These are phyloP conservation scores for Dittrichia graveolens DNA, from an alignment of 129 eudicot species.

Conservation along the genomic window DNA sequence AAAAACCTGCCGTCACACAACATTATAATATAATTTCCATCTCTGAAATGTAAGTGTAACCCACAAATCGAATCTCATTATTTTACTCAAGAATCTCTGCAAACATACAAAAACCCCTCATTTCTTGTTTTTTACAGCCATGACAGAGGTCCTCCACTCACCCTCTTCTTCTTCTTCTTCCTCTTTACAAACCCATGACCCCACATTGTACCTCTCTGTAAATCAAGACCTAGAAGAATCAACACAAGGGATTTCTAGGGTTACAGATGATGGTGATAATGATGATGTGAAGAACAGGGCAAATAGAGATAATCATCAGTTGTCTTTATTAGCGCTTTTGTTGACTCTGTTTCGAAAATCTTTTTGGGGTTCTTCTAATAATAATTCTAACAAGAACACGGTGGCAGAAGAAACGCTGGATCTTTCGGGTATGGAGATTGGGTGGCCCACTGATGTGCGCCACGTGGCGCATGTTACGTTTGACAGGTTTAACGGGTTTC, in stretches of 20 bases:
- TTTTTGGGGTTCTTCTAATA: slow-evolving; percentile 45
- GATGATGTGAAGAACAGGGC: slow-evolving; percentile 38
- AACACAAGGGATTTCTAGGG: slow-evolving; percentile 40
- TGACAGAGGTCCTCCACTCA: slow-evolving; percentile 55
- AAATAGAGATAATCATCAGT: slow-evolving; percentile 52
- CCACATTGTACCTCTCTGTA: slow-evolving; percentile 40
- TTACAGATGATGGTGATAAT: slow-evolving; percentile 19
- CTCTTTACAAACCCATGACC: slow-evolving; percentile 34
- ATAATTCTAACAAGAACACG: slow-evolving; percentile 30
- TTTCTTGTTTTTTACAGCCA: slow-evolving; percentile 42
- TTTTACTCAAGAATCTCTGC: slow-evolving; percentile 32
- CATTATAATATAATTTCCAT: slow-evolving; percentile 20
- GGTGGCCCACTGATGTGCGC: slow-evolving; percentile 91
- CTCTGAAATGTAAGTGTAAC: neutral
- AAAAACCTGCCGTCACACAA: slow-evolving; percentile 23
- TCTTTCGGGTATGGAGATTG: slow-evolving; percentile 78
- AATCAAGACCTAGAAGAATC: slow-evolving; percentile 37
- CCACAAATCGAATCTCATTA: slow-evolving; percentile 30
- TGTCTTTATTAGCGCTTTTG: slow-evolving; percentile 78
- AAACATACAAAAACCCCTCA: slow-evolving; percentile 21
- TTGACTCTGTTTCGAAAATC: slow-evolving; percentile 76
- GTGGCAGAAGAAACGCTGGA: slow-evolving; percentile 45
- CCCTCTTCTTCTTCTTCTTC: slow-evolving; percentile 54
- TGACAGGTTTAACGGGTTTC: slow-evolving; percentile 92
- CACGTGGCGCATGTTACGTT: slow-evolving; percentile 97